phyloP scores from a whole-genome alignment of 1,284 basidiomycete genomes.

The Apiotrichum akiyoshidainum region DNA sequence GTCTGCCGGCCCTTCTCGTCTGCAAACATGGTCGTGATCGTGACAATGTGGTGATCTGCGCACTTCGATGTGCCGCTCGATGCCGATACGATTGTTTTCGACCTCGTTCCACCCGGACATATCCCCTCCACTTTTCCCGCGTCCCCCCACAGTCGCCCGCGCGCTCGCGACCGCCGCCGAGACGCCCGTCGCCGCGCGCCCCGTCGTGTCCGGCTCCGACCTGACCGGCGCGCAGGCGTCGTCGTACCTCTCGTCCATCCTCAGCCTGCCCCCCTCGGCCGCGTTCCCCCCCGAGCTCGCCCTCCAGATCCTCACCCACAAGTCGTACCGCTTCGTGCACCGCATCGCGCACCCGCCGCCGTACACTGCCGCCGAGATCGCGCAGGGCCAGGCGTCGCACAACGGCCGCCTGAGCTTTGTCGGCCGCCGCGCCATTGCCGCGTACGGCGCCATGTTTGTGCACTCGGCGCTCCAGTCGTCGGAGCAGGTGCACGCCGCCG shows the following conservation, averaged over 20 bases:
- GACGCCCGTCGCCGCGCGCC: not conserved
- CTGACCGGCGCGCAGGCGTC: slow-evolving; percentile 28
- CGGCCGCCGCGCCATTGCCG: slow-evolving; percentile 43
- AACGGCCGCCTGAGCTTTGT: slow-evolving; percentile 46
- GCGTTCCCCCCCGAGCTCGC: slow-evolving; percentile 44
- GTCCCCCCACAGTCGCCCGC: not conserved
- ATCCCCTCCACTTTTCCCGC: not conserved
- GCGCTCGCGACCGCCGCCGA: not conserved
- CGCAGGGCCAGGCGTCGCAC: slow-evolving; percentile 26
- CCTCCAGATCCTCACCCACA: slow-evolving; percentile 50
- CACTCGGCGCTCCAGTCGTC: slow-evolving; percentile 29
- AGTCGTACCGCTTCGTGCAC: slow-evolving; percentile 46
- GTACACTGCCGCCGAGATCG: slow-evolving; percentile 15
- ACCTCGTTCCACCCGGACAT: no score
- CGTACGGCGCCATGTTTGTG: slow-evolving; percentile 46
- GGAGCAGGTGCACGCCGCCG: slow-evolving; percentile 2
- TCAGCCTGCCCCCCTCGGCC: slow-evolving; percentile 35
- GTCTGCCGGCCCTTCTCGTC: no score
- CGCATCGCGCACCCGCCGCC: slow-evolving; percentile 24
- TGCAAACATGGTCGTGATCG: no score
- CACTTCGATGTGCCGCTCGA: not conserved
- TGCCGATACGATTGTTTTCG: not conserved
- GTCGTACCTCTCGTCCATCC: slow-evolving; percentile 39
- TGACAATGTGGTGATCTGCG: no score
- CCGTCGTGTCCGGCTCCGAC: slow-evolving; percentile 1